Conservation (phyloP, 306 rosid genomes). For the Casuarina cunninghamiana region DNA sequence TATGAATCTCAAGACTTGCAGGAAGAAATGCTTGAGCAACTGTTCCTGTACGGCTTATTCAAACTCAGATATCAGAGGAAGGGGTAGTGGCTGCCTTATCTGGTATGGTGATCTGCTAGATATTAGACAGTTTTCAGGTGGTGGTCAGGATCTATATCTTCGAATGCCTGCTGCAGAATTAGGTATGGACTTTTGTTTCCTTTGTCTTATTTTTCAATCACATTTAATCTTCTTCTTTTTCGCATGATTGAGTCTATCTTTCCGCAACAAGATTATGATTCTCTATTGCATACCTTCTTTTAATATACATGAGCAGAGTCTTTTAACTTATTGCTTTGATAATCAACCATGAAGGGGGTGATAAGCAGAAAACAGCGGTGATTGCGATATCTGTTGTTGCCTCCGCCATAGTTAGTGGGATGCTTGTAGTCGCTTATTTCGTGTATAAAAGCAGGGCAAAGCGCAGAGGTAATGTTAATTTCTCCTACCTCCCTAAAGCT, state of each 20-base stretch:
- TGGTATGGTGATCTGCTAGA: conserved; percentile 69
- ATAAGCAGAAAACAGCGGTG: conserved; percentile 22
- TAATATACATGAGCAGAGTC: neutral
- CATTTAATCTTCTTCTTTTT: neutral
- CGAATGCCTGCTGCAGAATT: conserved; percentile 60
- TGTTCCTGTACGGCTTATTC: conserved; percentile 66
- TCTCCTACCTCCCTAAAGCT: neutral
- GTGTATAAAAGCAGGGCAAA: conserved; percentile 23
- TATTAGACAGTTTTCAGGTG: conserved; percentile 26
- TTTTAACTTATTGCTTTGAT: neutral
- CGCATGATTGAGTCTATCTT: too few relatives aligned
- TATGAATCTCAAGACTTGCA: conserved; percentile 49
- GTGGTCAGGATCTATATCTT: conserved; percentile 53
- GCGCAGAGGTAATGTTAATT: conserved; percentile 26
- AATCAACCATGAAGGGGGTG: neutral
- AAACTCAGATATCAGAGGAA: conserved; percentile 54
- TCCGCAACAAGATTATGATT: neutral
- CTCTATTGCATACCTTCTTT: neutral
- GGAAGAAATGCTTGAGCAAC: conserved; percentile 45
- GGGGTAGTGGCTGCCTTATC: conserved; percentile 63
- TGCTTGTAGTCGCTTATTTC: conserved; percentile 26
- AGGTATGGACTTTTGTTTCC: conserved; percentile 32
- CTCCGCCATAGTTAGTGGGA: conserved; percentile 13
- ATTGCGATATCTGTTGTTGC: conserved; percentile 26
- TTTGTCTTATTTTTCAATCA: neutral